Base-by-base conservation (phyloP, 2,329 filamentous ascomycete species). In the Scleromitrula shiraiana region DNA sequence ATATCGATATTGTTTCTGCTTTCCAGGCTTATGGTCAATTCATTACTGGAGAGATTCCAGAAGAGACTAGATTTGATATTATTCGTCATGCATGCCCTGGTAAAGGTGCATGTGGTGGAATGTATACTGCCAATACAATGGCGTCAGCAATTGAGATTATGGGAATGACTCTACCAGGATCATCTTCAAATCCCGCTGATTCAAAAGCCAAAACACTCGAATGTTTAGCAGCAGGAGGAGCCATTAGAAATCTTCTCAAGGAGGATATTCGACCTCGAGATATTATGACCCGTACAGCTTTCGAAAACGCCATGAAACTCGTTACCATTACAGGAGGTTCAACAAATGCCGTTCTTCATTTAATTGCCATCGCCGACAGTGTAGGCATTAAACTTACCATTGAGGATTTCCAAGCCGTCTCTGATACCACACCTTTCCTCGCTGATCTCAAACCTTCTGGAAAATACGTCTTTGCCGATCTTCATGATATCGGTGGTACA, bases 21-120 rank as follows among this genome's bases (percentile, higher is more conserved):
- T 98, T 98, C 79, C 93, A 98, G 71, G 85, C 91, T 5, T 97
- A 97, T 64, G 93, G 93, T 22, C 88, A 96, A 66, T 97, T 90
- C 71, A 83, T 98, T 59, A 80, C 86, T 10, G 91, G 91, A 36
- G 80, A 95, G 62, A 95, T 97, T 68, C 85, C 76, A 56, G 93
- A 98, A 70, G 83, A 93, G 62, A 76, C 91, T 70, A 83, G 93
- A 44, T 95, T 89, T 67, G 93, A 97, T 68, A 91, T 97, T 62
- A 95, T 96, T 66, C 80, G 89, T 53, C 75, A 97, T 64, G 90
- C 93, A 36, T 96, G 90, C 67, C 87, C 87, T 20, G 78, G 78
- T 8, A 74, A 79, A 17, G 83, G 82, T 32, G 82, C 82, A 20
- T 87, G 83, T 56, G 83, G 82, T 50, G 83, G 83, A 37, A 87